Base-by-base conservation (phyloP, 768 basidiomycete genomes). In the Termitomyces sp. region DNA sequence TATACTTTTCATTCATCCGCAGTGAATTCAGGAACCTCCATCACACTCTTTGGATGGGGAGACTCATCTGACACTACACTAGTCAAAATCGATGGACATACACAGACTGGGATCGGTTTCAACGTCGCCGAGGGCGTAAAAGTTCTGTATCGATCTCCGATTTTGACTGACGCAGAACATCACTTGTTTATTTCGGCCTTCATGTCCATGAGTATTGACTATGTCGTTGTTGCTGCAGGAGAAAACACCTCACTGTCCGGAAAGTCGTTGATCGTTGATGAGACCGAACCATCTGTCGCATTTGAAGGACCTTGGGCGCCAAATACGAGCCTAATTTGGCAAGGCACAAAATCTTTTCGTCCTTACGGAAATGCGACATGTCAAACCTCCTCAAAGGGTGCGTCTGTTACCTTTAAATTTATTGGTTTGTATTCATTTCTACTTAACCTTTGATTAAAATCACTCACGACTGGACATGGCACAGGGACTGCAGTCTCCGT, bases 401-500 rank as follows among this genome's bases (percentile, higher is more conserved):
- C 33, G 12, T 35, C 12, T 35, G 33, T 12, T 12, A 13, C 33
- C 10, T 35, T 43, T 16, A 36, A 26, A n/a, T 59, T 56, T n/a
- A 14, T 8, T 4, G 58, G 58, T 59, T 16, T 22, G 42, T 45
- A 28, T 30, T 13, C 24, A 7, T 14, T 2, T 24, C 30, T 30
- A 1, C 30, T 30, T 6, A 30, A 7, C 30, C 30, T 30, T 30
- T 30, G 30, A 6, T 30, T 7, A 30, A 30, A 30, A 30, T 6
- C 30, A 30, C 30, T 30, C 30, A 30, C 36, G 9, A 30, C 42
- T 22, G 24, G 26, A 22, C 46, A 2, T 22, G 33, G 13, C 9
- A 36, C 32, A 59, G 54, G 58, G 5, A 59, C 58, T 18, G 40
- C 48, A 3, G 35, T 59, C 16, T 46, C 49, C 9, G 58, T 59